Base-by-base conservation (phyloP, 1,139 yeast genomes). In the Zygosaccharomyces pseudobailii region DNA sequence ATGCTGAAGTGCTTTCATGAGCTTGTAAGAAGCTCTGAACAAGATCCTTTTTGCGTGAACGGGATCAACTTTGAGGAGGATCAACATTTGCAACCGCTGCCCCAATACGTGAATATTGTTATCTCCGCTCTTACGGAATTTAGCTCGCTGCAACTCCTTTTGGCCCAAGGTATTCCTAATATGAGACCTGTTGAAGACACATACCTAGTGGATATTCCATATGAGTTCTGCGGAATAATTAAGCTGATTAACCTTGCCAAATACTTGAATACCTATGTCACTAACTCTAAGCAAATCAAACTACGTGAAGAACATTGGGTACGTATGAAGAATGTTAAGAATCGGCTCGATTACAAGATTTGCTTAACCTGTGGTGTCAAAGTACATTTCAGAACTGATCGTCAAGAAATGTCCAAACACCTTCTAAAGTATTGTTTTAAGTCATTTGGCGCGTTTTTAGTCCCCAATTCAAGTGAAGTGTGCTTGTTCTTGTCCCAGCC, bases 201-300 rank as follows among this genome's bases (percentile, higher is more conserved):
- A 4, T 50, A 51, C 22, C 43, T 60, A 43, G 38, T 38, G 20
- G 43, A 50, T 9, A 53, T 59, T 24, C 62, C 62, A 13, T 49
- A 57, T 52, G 83, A 83, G 46, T 85, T 79, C 55, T 89, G 95
- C 0, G 92, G 94, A 2, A 71, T 82, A 3, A 70, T 83, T 10
- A 76, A 78, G 47, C 67, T 88, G 44, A 72, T 82, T 21, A 78
- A 80, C 44, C 68, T 88, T 34, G 92, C 95, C 0, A 70, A 71
- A 19, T 74, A 86, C 44, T 63, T 87, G 48, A 90, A 85, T 56
- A 76, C 75, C 30, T 87, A 90, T 60, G 84, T 86, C 62, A 81
- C 85, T 2, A 72, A 77, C 38, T 58, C 68, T 1, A 58, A 58
- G 39, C 55, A 56, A 17, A 48, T 62, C 28, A 56, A 53, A 33